Evolutionary conservation across 768 basidiomycete genomes (phyloP).

Genomic region (Lentinula sp.): DNA sequence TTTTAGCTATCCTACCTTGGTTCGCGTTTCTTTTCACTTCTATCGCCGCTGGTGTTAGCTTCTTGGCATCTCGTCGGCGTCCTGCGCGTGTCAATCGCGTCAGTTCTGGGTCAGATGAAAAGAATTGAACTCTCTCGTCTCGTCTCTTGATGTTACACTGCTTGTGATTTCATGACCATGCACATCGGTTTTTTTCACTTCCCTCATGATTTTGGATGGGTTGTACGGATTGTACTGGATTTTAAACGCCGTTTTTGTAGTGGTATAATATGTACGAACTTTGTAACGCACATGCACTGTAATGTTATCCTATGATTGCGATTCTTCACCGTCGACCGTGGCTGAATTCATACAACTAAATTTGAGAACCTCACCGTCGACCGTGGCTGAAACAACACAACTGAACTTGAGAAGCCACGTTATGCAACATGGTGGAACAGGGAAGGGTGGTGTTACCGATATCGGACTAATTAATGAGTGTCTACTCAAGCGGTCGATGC

Average conservation of each 20-base stretch:
- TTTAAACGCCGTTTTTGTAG: too few species aligned
- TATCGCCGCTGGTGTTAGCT: constrained; percentile 24
- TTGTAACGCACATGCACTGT: not conserved
- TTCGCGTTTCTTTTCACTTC: constrained; percentile 27
- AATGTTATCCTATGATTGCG: not conserved
- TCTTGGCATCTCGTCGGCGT: constrained; percentile 15
- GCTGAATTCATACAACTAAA: too few species aligned
- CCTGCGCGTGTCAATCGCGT: not conserved
- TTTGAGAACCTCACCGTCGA: too few species aligned
- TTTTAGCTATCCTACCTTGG: constrained; percentile 32
- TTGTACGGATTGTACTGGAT: too few species aligned
- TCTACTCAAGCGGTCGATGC: not conserved
- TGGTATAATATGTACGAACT: not conserved
- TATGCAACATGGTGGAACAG: too few species aligned
- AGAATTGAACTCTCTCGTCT: not conserved
- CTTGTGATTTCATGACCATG: not conserved
- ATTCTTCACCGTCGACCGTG: too few species aligned
- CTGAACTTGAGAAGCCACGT: too few species aligned
- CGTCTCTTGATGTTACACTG: not conserved
- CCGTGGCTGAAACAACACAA: too few species aligned
- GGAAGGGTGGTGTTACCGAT: too few species aligned
- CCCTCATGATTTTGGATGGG: too few species aligned
- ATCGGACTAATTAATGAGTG: too few species aligned
- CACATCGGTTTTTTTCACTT: not conserved
- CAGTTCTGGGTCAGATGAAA: not conserved